These are phyloP conservation scores for Bolboschoenus planiculmis DNA, from an alignment of 176 grass and related monocot species.

Conservation along the genomic window DNA sequence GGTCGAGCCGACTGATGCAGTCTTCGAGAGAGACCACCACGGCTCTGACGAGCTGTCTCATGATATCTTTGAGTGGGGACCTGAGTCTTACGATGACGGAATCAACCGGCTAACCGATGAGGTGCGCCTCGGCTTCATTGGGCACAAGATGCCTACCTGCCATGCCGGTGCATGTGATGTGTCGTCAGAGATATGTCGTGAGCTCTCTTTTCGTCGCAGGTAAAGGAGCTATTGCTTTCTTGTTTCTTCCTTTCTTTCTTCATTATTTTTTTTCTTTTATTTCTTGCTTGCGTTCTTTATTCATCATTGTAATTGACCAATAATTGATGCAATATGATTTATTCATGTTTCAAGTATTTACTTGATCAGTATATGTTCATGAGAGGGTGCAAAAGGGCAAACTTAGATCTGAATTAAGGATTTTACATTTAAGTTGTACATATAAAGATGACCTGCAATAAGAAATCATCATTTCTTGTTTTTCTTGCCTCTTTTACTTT, in stretches of 20 bases:
- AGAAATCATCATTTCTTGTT: not conserved
- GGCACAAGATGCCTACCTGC: not conserved
- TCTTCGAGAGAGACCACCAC: not conserved
- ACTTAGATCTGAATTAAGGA: no score
- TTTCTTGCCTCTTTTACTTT: not conserved
- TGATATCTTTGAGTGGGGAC: not conserved
- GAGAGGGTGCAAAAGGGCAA: no score
- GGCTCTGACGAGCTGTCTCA: not conserved
- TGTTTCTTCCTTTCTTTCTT: no score
- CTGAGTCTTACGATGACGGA: not conserved
- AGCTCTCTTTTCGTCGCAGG: not conserved
- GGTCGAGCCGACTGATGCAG: not conserved
- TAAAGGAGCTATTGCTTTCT: not conserved
- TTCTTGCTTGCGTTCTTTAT: no score
- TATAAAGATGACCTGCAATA: not conserved
- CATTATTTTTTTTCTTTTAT: no score
- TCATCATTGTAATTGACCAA: no score
- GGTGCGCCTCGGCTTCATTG: not conserved
- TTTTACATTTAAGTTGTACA: not conserved
- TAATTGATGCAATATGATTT: no score
- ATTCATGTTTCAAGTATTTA: no score
- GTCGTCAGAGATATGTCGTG: not conserved
- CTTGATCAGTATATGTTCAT: no score
- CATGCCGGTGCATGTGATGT: not conserved
- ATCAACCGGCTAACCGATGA: not conserved